phyloP scores from a whole-genome alignment of 164 flowering plant species.

The Vitis labrusca region DNA sequence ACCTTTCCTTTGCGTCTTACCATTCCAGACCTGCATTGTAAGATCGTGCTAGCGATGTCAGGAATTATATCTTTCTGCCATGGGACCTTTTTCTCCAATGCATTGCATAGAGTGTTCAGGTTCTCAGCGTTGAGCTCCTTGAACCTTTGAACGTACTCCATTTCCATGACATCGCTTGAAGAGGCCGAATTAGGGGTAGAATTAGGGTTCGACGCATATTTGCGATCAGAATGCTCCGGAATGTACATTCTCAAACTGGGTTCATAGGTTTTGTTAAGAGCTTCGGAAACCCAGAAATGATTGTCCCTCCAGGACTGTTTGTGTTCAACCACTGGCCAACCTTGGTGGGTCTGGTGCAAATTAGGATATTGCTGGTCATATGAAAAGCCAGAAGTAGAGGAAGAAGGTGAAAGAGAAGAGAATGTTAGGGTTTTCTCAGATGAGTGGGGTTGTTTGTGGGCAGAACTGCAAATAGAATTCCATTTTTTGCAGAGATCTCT shows the following conservation, averaged over 20 bases:
- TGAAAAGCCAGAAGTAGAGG: slow-evolving; percentile 56
- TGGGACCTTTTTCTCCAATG: slow-evolving; percentile 76
- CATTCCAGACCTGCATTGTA: slow-evolving; percentile 79
- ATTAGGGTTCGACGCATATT: slow-evolving; percentile 43
- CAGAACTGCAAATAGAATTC: slow-evolving; percentile 66
- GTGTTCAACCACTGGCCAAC: slow-evolving; percentile 41
- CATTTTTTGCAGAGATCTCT: slow-evolving; percentile 58
- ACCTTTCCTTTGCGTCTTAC: slow-evolving; percentile 44
- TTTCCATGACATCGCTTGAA: slow-evolving; percentile 68
- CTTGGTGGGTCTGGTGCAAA: slow-evolving; percentile 28
- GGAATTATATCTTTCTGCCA: slow-evolving; percentile 73
- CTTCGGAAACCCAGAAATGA: slow-evolving; percentile 32
- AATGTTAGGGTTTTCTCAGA: slow-evolving; percentile 47
- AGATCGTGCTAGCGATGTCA: slow-evolving; percentile 66
- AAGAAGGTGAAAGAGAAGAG: slow-evolving; percentile 56
- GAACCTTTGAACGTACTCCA: slow-evolving; percentile 46
- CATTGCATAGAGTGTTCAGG: slow-evolving; percentile 54
- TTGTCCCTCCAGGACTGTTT: slow-evolving; percentile 28
- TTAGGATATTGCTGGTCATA: slow-evolving; percentile 43
- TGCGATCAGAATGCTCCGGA: slow-evolving; percentile 30
- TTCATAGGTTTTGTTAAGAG: slow-evolving; percentile 13
- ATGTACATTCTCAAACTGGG: slow-evolving; percentile 39
- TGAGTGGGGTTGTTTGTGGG: slow-evolving; percentile 39
- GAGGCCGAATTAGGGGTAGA: slow-evolving; percentile 63
- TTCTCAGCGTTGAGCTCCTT: slow-evolving; percentile 66